Base-by-base conservation (phyloP, 805 yeast genomes). In the Jamesozyma rosinii region DNA sequence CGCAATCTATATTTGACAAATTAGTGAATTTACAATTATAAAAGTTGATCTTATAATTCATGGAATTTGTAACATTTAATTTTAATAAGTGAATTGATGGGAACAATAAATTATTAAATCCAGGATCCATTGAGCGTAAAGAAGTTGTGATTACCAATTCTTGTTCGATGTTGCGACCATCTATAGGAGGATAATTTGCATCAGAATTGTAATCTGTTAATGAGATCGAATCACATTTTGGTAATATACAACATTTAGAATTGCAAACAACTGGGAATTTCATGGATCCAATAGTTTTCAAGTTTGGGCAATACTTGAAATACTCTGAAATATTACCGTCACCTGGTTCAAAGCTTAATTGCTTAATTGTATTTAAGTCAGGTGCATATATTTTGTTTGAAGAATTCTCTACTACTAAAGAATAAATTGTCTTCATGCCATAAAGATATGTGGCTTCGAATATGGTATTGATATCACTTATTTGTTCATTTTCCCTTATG, bases 371-470 rank as follows among this genome's bases (percentile, higher is more conserved):
- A 9, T 30, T 22, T 18, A 58, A 37, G 17, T 44, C 41, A 20
- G 49, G 47, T 1, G 59, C 54, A 20, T 46, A 26, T 14, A 58
- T 41, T 15, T 37, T 39, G 38, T 51, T 50, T 2, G 40, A 18
- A 13, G 44, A 36, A 32, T 40, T 43, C 20, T 44, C 48, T 6
- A 57, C 44, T 37, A 50, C 54, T 27, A 58, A 44, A 3, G 59
- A 53, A 43, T 54, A 53, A 11, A 58, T 37, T 15, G 37, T 37
- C 8, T 38, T 43, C 24, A 59, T 35, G 38, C 52, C 38, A 37
- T 57, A 42, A 9, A 59, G 40, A 37, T 53, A 52, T 0, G 61
- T 57, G 8, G 46, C 40, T 24, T 55, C 46, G 34, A 58, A 59
- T 3, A 58, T 44, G 3, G 56, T 52, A 19, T 50, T 50, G 8